These are phyloP conservation scores for Atractiella rhizophila DNA, from an alignment of 768 basidiomycete genomes.

Conservation along the genomic window DNA sequence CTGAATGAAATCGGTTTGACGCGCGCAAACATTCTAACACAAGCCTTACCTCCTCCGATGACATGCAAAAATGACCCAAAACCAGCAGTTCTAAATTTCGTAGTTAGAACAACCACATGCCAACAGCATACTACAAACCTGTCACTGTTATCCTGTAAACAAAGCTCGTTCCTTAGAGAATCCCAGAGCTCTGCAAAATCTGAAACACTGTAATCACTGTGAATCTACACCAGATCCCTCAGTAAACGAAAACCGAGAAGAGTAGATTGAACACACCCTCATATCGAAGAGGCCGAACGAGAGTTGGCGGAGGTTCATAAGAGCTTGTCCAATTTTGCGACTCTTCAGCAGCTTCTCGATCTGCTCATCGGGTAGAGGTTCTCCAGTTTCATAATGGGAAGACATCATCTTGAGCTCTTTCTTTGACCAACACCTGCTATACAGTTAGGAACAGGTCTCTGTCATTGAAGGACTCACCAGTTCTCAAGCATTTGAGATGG, in stretches of 20 bases:
- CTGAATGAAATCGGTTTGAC: neutral
- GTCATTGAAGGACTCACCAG: conserved; percentile 29
- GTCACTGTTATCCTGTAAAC: conserved; percentile 23
- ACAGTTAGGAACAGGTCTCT: conserved; percentile 4
- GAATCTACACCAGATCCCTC: conserved; percentile 5
- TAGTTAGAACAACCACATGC: neutral
- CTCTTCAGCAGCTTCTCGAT: conserved; percentile 61
- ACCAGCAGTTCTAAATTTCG: neutral
- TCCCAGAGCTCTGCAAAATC: conserved; percentile 67
- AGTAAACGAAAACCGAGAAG: neutral
- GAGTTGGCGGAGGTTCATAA: conserved; percentile 56
- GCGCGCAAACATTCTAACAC: neutral
- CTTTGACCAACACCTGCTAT: conserved; percentile 49
- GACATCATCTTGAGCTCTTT: conserved; percentile 52
- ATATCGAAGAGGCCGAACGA: conserved; percentile 63
- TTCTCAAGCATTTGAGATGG: conserved; percentile 84
- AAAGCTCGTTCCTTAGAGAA: conserved; percentile 39
- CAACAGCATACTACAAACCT: conserved; percentile 29
- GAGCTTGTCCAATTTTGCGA: conserved; percentile 28
- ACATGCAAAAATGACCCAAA: neutral
- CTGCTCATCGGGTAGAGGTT: conserved; percentile 42
- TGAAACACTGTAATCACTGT: conserved; percentile 29
- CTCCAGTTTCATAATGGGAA: conserved; percentile 48
- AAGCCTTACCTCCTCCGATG: neutral
- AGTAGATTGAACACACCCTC: conserved; percentile 33